Conservation (phyloP, 2,329 filamentous ascomycete species). For the Pseudocercospora crystallina region DNA sequence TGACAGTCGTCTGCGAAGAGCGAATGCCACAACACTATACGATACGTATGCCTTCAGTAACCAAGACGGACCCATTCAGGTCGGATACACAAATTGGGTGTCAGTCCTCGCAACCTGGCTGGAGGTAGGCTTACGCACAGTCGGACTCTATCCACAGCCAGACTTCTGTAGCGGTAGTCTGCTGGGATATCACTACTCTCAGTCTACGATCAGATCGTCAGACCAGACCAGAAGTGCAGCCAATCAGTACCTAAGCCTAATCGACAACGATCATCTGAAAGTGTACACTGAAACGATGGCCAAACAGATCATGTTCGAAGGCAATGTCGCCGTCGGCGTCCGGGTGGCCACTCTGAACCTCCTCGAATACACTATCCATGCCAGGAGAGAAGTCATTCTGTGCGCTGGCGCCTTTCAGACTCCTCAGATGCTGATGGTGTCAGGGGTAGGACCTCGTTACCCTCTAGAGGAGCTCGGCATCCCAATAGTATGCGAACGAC, state of each 20-base stretch:
- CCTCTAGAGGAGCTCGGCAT: constrained; percentile 15
- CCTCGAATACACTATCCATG: background rate
- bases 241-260: background rate
- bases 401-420: constrained; percentile 29
- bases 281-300: constrained; percentile 14
- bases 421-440: constrained; percentile 31
- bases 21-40: constrained; percentile 7
- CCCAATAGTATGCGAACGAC: constrained; percentile 14
- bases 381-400: constrained; percentile 10
- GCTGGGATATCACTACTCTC: background rate
- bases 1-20: background rate
- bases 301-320: constrained; percentile 34
- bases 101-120: no score
- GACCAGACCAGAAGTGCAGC: background rate
- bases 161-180: background rate
- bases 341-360: constrained; percentile 10
- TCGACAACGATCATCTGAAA: constrained; percentile 2
- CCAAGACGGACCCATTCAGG: no score
- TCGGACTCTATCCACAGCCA: no score
- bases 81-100: no score
- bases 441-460: constrained; percentile 19
- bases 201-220: background rate
- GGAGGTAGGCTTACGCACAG: no score
- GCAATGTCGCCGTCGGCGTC: constrained; percentile 24
- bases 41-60: no score